Evolutionary conservation across 2,329 filamentous ascomycete genomes (phyloP).

Genomic region (Ceratocystis cacaofunesta): DNA sequence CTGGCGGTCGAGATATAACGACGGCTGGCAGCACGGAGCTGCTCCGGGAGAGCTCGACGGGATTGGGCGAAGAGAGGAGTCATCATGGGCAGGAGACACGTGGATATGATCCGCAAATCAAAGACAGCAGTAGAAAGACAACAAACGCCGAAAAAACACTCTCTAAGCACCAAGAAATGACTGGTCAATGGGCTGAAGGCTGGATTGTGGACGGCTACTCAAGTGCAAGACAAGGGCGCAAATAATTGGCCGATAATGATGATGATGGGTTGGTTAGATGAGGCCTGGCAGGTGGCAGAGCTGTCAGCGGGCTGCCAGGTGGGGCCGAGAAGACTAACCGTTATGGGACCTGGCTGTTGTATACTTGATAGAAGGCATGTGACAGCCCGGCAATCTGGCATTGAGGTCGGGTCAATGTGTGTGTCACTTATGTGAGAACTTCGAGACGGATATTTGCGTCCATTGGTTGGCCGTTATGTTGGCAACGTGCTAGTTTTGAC

Average conservation of each 20-base stretch:
- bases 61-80: constrained; percentile 17
- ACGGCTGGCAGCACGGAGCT: constrained; percentile 18
- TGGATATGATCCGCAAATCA: not conserved
- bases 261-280: constrained; percentile 3
- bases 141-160: not conserved
- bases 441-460: not conserved
- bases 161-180: not conserved
- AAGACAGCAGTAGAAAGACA: not conserved
- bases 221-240: not conserved
- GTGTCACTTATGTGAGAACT: not conserved
- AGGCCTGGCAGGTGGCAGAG: constrained; percentile 6
- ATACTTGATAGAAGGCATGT: not conserved
- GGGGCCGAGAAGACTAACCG: not conserved
- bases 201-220: not conserved
- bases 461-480: not conserved
- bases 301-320: not conserved
- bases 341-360: not conserved
- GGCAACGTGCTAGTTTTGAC: not conserved
- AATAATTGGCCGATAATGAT: not conserved
- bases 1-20: constrained; percentile 25
- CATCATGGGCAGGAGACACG: constrained; percentile 16
- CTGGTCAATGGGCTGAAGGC: constrained; percentile 11
- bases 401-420: no score
- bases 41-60: constrained; percentile 14
- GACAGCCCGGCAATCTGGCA: not conserved